Base-by-base conservation (phyloP, 805 yeast genomes). In the Candida multigemmis region DNA sequence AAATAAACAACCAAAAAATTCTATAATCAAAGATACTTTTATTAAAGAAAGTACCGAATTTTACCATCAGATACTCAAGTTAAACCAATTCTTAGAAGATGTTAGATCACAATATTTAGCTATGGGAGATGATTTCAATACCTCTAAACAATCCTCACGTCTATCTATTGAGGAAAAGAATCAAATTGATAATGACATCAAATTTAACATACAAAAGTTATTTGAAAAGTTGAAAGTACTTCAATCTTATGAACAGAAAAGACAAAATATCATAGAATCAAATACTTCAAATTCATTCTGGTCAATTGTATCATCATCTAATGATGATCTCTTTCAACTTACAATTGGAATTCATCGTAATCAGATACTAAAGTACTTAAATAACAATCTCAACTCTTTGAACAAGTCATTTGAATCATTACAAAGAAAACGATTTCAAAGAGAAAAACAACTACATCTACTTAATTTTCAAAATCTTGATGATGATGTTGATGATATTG, bases 111-210 rank as follows among this genome's bases (percentile, higher is more conserved):
- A 39, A n/a, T 53, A 53, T 29, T 38, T 52, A 12, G 33, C 53
- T 1, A 35, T 45, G 6, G 40, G 33, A 22, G 48, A 46, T 24
- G 48, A 40, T 11, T 31, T 33, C 28, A 16, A 16, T 24, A 17
- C 29, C n/a, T 11, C 16, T 2, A 23, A 27, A 8, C n/a, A 15
- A 7, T 10, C 33, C 15, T 18, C 33, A 4, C 38, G 37, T 5
- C 54, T 71, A 45, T 40, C 64, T 14, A 59, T 61, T 16, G 57
- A 50, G 7, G 77, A 73, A 21, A 69, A 73, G 38, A 71, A 72
- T 33, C 59, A 62, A 19, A 60, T 75, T 13, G 81, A 74, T 36
- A 66, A 71, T 25, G 74, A 72, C 32, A 57, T 72, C 22, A 62
- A 71, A 31, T 40, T 64, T 14, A 68, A 71, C 41, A 38, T 74